Evolutionary conservation across 2,329 filamentous ascomycete species (phyloP).

Genomic region (Epichloe uncinata): DNA sequence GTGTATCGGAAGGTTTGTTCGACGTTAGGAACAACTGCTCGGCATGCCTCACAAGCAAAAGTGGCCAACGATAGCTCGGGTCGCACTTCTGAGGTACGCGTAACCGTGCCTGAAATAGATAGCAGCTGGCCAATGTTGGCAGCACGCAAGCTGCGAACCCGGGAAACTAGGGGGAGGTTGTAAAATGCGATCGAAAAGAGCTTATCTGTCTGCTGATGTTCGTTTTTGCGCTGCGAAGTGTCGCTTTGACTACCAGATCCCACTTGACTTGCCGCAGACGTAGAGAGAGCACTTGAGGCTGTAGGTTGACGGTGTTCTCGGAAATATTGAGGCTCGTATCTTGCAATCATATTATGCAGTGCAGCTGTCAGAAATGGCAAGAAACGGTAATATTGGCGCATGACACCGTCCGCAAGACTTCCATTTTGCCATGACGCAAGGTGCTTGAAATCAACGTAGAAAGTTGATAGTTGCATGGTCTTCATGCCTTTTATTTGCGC

Average conservation of each 20-base stretch:
- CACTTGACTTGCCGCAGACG: conserved; percentile 50
- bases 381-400: conserved; percentile 88
- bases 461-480: conserved; percentile 62
- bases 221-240: conserved; percentile 63
- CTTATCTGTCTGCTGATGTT: conserved; percentile 95
- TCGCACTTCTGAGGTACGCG: conserved; percentile 89
- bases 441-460: conserved; percentile 82
- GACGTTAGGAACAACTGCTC: conserved; percentile 72
- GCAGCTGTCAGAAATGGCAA: conserved; percentile 80
- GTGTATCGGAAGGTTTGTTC: conserved; percentile 98
- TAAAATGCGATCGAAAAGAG: conserved; percentile 89
- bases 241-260: conserved; percentile 52
- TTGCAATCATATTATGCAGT: conserved; percentile 84
- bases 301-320: conserved; percentile 79
- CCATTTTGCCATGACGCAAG: conserved; percentile 64
- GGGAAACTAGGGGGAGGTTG: conserved; percentile 76
- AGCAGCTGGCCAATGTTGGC: conserved; percentile 83
- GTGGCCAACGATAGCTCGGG: conserved; percentile 87
- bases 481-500: conserved; percentile 71
- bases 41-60: conserved; percentile 82
- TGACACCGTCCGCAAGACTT: conserved; percentile 72
- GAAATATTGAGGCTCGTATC: conserved; percentile 91
- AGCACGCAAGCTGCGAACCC: conserved; percentile 75
- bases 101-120: conserved; percentile 94
- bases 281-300: conserved; percentile 57